phyloP scores from a whole-genome alignment of 371 early-diverging fungal species.

The Lichtheimia corymbifera region DNA sequence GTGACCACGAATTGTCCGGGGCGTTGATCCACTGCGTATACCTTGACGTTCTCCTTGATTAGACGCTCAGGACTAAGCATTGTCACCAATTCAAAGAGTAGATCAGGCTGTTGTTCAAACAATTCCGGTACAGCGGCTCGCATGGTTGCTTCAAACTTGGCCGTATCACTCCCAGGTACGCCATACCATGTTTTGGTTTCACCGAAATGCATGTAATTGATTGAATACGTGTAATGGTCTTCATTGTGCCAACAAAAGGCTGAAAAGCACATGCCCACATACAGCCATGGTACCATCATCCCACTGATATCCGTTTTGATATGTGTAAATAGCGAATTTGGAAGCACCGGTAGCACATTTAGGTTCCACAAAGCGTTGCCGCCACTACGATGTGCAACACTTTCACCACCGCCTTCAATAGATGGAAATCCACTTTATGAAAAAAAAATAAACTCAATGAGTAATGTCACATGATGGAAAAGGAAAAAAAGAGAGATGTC shows the following conservation, averaged over 20 bases:
- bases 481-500: neutral
- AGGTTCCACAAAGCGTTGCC: slow-evolving; percentile 79
- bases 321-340: slow-evolving; percentile 80
- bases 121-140: slow-evolving; percentile 80
- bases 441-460: no score
- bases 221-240: slow-evolving; percentile 93
- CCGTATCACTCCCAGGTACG: slow-evolving; percentile 81
- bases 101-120: slow-evolving; percentile 88
- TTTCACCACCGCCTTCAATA: slow-evolving; percentile 9
- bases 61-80: slow-evolving; percentile 82
- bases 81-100: slow-evolving; percentile 90
- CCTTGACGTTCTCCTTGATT: slow-evolving; percentile 69
- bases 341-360: slow-evolving; percentile 79
- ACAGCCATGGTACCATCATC: slow-evolving; percentile 97
- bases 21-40: slow-evolving; percentile 83
- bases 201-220: slow-evolving; percentile 96
- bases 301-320: slow-evolving; percentile 89
- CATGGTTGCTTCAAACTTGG: slow-evolving; percentile 85
- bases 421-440: slow-evolving; percentile 16
- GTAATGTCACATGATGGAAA: no score
- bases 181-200: slow-evolving; percentile 98
- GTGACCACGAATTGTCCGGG: slow-evolving; percentile 95
- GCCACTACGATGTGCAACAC: slow-evolving; percentile 1
- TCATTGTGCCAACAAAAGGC: slow-evolving; percentile 98
- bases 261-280: slow-evolving; percentile 94